Base-by-base conservation (phyloP, 495 filamentous ascomycete genomes). In the Acidiella bohemica region DNA sequence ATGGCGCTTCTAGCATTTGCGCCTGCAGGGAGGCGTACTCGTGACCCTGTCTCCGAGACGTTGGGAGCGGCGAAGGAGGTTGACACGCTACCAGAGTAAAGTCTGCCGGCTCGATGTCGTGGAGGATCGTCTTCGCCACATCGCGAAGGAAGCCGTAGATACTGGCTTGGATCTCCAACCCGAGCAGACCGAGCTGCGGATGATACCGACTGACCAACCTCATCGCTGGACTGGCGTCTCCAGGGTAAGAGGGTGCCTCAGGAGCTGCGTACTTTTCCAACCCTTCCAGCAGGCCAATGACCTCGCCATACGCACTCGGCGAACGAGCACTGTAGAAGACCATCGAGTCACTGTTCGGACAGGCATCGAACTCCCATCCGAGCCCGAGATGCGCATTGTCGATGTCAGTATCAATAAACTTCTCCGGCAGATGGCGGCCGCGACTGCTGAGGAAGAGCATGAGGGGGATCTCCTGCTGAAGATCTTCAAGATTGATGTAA, bases 401-500 rank as follows among this genome's bases (percentile, higher is more conserved):
- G n/a, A 51, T 23, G 31, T 75, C 68, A 0, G 46, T 45, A 2
- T 23, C 38, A 1, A 55, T 57, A 48, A 75, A 76, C 5, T 38
- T 24, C 25, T 53, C 53, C 0, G 72, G 70, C 0, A 27, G 45
- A 46, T 70, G 39, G 3, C 68, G 63, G 11, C 54, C 65, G 2
- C 73, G 57, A 0, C 67, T 35, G 22, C 71, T 66, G 1, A 79
- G 47, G 4, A 77, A 55, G 14, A 76, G 48, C 0, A 61, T 55
- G 7, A 77, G 38, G 0, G 54, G 39, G 31, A 59, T 65, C 0
- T 61, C 55, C 14, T 62, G 56, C 9, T 36, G 35, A 4, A 78
- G 53, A 50, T 76, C 72, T 41, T 76, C 71, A 21, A 67, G 59
- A 43, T 78, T 80, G 52, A 76, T 67, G 36, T 65, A 60, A 0